phyloP scores from a whole-genome alignment of 2,329 filamentous ascomycete species.

The Sporothrix pallida region DNA sequence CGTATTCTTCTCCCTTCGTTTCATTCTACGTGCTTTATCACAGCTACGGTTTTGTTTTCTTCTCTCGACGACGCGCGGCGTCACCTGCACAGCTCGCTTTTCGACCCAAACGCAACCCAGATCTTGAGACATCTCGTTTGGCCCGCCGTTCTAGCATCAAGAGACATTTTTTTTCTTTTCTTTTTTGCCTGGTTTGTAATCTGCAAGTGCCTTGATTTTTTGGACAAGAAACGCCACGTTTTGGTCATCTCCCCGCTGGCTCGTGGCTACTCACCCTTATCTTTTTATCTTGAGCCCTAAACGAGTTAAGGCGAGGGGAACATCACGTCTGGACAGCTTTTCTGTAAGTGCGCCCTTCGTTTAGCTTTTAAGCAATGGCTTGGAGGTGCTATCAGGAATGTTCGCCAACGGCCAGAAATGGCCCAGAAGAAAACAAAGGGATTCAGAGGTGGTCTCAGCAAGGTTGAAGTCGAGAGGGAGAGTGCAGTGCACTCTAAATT shows the following conservation, averaged over 20 bases:
- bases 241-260: neutral
- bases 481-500: neutral
- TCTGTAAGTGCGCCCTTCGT: no score
- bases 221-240: neutral
- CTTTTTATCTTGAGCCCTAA: neutral
- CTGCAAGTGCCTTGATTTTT: neutral
- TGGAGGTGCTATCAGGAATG: neutral
- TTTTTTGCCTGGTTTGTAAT: neutral
- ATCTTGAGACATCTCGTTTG: neutral
- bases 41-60: neutral
- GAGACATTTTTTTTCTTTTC: neutral
- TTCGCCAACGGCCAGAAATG: neutral
- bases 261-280: neutral
- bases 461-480: neutral
- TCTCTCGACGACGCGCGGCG: neutral
- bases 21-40: neutral
- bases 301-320: neutral
- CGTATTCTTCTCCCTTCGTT: neutral
- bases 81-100: neutral
- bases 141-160: neutral
- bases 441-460: neutral
- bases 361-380: no score
- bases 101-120: neutral
- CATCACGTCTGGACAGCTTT: no score
- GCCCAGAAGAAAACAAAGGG: conserved; percentile 5